Conservation (phyloP, 1,284 basidiomycete species). For the Pseudozyma flocculosa region DNA sequence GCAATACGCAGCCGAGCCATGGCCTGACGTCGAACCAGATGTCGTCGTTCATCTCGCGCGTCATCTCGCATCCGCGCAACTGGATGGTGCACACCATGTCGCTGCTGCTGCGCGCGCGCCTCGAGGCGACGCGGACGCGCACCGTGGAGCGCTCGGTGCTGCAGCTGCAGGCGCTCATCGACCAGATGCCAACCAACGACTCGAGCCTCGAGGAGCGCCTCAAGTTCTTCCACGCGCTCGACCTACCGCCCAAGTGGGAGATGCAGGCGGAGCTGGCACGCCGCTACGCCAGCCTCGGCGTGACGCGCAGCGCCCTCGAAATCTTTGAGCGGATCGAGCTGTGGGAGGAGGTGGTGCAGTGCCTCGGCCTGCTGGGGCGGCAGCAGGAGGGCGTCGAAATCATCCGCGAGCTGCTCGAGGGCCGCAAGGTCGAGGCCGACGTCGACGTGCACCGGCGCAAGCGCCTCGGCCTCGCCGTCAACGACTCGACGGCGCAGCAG, state of each 20-base stretch:
- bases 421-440: constrained; percentile 50
- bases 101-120: constrained; percentile 51
- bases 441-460: constrained; percentile 31
- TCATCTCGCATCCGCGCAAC: constrained; percentile 50
- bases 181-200: constrained; percentile 56
- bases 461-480: constrained; percentile 1
- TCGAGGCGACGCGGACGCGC: constrained; percentile 51
- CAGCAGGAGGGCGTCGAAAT: constrained; percentile 51
- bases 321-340: constrained; percentile 53
- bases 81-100: constrained; percentile 58
- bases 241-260: constrained; percentile 54
- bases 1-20: constrained; percentile 56
- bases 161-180: constrained; percentile 56
- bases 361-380: constrained; percentile 47
- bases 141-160: constrained; percentile 54
- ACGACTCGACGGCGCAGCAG: constrained; percentile 54
- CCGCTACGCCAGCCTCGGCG: constrained; percentile 49
- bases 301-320: constrained; percentile 52
- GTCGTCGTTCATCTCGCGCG: constrained; percentile 50
- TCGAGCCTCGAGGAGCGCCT: constrained; percentile 55
- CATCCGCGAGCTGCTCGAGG: constrained; percentile 47
- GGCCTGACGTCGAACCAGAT: constrained; percentile 55
- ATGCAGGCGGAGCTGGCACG: constrained; percentile 55
- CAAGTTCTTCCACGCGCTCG: constrained; percentile 50
- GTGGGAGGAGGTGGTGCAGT: constrained; percentile 57